These are phyloP conservation scores for Tolypocladium tropicale DNA, from an alignment of 2,329 filamentous ascomycete genomes.

Conservation along the genomic window DNA sequence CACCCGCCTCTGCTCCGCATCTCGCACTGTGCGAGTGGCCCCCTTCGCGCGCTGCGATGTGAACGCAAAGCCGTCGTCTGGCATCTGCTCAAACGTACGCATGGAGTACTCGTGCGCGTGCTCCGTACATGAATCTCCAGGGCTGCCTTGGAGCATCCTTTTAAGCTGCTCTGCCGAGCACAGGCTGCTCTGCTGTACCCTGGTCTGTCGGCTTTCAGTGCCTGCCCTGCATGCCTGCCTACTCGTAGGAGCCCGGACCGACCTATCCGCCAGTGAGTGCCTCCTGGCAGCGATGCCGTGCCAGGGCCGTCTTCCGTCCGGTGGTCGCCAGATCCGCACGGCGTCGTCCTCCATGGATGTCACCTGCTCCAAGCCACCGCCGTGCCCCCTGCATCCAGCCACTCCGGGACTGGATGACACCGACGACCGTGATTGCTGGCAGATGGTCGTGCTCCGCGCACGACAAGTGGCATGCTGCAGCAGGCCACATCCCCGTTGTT, in stretches of 20 bases:
- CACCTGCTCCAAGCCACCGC: neutral
- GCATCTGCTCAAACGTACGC: neutral
- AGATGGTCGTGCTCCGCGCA: no score
- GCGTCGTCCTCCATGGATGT: no score
- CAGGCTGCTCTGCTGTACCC: neutral
- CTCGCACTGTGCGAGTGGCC: neutral
- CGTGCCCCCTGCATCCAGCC: constrained; percentile 2
- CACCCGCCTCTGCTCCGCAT: neutral
- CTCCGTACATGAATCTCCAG: neutral
- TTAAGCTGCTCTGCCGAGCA: neutral
- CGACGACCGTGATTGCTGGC: neutral
- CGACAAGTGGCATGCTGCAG: neutral
- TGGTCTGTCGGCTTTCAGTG: no score
- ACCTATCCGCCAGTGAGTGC: neutral
- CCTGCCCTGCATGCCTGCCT: neutral
- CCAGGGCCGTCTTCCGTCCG: neutral
- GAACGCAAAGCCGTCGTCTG: no score
- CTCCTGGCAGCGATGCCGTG: neutral
- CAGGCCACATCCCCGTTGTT: neutral
- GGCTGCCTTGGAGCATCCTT: neutral
- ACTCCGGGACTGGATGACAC: constrained; percentile 1
- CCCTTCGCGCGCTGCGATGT: no score
- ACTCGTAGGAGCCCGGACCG: no score
- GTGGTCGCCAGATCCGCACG: neutral
- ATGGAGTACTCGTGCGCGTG: no score